Evolutionary conservation across 2,329 filamentous ascomycete genomes (phyloP).

Genomic region (Didymella segeticola): DNA sequence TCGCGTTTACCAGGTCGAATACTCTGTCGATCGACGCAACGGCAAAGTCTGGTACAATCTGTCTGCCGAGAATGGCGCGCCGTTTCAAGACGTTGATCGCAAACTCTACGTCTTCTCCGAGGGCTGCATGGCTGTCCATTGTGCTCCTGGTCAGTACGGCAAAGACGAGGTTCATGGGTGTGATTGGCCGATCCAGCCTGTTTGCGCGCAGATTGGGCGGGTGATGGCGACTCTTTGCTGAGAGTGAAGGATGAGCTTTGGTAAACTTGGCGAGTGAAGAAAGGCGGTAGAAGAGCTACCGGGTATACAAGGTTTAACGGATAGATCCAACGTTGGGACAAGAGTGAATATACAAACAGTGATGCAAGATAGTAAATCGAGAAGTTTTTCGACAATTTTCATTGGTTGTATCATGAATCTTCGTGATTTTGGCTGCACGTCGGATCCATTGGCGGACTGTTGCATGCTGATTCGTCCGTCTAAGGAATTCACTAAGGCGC

Average conservation of each 20-base stretch:
- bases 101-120: not conserved
- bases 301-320: no score
- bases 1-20: slow-evolving; percentile 11
- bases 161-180: not conserved
- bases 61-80: slow-evolving; percentile 1
- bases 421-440: no score
- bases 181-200: not conserved
- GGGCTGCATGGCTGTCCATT: not conserved
- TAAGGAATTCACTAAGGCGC: no score
- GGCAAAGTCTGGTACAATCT: slow-evolving; percentile 10
- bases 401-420: no score
- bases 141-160: not conserved
- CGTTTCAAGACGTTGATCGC: slow-evolving; percentile 4
- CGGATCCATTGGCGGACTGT: no score
- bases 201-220: not conserved
- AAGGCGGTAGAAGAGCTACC: no score
- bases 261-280: no score
- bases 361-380: no score
- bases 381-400: no score
- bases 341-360: no score
- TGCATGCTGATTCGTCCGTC: no score
- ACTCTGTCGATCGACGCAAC: slow-evolving; percentile 4
- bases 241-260: not conserved
- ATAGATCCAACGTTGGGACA: no score
- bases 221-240: not conserved